Percentiles rank a stretch among this genome's conserved stretches.
Conservation (phyloP, 2,329 filamentous ascomycete species). For the Apiospora arundinis region DNA sequence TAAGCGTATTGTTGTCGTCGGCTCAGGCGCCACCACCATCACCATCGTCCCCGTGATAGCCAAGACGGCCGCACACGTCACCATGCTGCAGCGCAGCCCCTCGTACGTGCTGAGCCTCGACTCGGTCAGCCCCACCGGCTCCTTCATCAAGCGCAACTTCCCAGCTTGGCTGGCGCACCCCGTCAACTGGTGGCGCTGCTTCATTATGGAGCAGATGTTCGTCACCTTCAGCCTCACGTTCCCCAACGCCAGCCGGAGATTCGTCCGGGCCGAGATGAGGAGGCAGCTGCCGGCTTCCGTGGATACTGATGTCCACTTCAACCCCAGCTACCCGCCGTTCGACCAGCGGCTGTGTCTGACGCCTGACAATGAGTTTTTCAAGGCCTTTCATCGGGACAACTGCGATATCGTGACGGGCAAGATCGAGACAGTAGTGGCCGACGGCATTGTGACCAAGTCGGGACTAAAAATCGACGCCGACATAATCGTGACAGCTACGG, state of each 20-base stretch:
- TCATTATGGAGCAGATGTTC: conserved; percentile 45
- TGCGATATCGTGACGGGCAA: conserved; percentile 49
- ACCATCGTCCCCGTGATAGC: conserved; percentile 76
- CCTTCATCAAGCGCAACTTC: conserved; percentile 47
- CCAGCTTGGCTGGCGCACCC: conserved; percentile 50
- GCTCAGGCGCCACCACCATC: conserved; percentile 79
- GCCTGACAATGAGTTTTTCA: conserved; percentile 53
- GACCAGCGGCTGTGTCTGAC: conserved; percentile 72
- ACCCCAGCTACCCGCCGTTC: conserved; percentile 64
- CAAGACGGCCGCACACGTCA: conserved; percentile 69
- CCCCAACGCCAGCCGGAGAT: conserved; percentile 50
- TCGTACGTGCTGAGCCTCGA: conserved; percentile 69
- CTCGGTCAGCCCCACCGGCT: conserved; percentile 49
- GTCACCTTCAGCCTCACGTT: conserved; percentile 49
- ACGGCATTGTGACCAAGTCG: conserved; percentile 47
- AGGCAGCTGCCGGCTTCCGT: conserved; percentile 55
- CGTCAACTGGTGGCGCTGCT: conserved; percentile 53
- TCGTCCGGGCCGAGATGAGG: conserved; percentile 40
- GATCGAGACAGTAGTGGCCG: conserved; percentile 52
- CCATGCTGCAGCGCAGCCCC: conserved; percentile 83
- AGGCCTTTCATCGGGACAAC: conserved; percentile 48
- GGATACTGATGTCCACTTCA: conserved; percentile 59
- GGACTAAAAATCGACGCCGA: conserved; percentile 56
- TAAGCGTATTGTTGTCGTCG: conserved; percentile 76
- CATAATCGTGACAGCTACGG: conserved; percentile 70